A percentile compares a stretch with the other conserved stretches of the same genome.
Conservation (phyloP, 768 basidiomycete species). For the Hysterangium stoloniferum region DNA sequence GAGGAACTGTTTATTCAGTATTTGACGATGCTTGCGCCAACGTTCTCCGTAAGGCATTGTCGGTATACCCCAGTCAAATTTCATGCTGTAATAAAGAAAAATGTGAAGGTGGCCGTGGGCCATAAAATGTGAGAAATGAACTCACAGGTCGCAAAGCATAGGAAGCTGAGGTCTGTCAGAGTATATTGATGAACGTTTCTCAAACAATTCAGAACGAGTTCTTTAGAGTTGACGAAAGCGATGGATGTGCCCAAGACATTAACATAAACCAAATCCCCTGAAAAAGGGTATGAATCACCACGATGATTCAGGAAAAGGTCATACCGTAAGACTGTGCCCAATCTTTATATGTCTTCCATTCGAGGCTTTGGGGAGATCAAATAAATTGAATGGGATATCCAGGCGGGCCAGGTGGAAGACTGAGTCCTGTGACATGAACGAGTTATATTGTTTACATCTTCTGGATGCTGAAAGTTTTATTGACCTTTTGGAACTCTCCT, state of each 20-base stretch:
- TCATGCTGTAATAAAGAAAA: conserved; percentile 26
- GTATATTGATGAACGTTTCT: conserved; percentile 24
- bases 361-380: conserved; percentile 7
- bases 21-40: too few relatives aligned
- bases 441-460: too few relatives aligned
- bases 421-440: too few relatives aligned
- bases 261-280: conserved; percentile 22
- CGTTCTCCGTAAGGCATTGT: conserved; percentile 44
- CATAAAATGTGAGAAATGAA: too few relatives aligned
- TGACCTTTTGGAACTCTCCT: too few relatives aligned
- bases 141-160: conserved; percentile 14
- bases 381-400: conserved; percentile 2
- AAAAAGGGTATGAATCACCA: not conserved
- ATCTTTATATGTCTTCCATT: conserved; percentile 8
- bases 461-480: too few relatives aligned
- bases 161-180: conserved; percentile 22
- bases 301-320: not conserved
- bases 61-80: conserved; percentile 45
- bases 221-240: conserved; percentile 19
- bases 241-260: conserved; percentile 19
- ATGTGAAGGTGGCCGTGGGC: too few relatives aligned
- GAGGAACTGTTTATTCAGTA: too few relatives aligned
- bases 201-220: conserved; percentile 24
- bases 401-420: conserved; percentile 11
- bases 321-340: conserved; percentile 11